Evolutionary conservation across 2,329 filamentous ascomycete species (phyloP), one percentile per base, ranked within the genome.

Genomic region (Rhynchosporium secalis): DNA sequence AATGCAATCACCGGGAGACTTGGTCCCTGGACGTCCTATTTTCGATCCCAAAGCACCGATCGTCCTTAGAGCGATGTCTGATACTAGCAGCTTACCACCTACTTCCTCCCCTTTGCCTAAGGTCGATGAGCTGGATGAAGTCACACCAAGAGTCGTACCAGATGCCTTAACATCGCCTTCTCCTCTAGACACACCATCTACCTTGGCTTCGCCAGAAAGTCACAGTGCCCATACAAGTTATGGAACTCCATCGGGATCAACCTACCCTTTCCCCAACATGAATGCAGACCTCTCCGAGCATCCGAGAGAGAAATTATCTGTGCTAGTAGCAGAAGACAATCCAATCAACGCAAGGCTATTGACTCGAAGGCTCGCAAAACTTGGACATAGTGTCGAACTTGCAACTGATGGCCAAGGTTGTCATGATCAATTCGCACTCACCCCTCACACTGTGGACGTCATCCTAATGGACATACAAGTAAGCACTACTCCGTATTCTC

Each of bases 251-350:
- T 48, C 43, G 15, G 28, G 20, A 29, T 31, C 57, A 2, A 47
- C 31, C 3, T 64, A 62, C 56, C 60, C 52, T 33, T 62, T 59
- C 38, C 60, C 63, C 3, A 36, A 49, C 1, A 85, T 93, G 75
- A 88, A 88, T 59, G 85, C 88, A 29, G 86, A 90, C 76, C 84
- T 83, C 66, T n/a, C 49, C 2, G 54, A 51, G n/a, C 20, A 48
- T n/a, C 36, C 26, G 45, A 47, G 60, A 55, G 28, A 51, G 3
- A 4, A 40, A 40, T 47, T 69, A 15, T 60, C 57, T 6, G 89
- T 94, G 47, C 78, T 94, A 20, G 79, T 94, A 48, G 90, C 94
- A 3, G 90, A 94, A 74, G 90, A 93, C 73, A 93, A 94, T 70
- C 82, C 83, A 3, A 88, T 92, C 69, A 93, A 93, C 73, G 89